phyloP scores from a whole-genome alignment of 2,329 filamentous ascomycete species.

The Teratosphaeria gauchensis region DNA sequence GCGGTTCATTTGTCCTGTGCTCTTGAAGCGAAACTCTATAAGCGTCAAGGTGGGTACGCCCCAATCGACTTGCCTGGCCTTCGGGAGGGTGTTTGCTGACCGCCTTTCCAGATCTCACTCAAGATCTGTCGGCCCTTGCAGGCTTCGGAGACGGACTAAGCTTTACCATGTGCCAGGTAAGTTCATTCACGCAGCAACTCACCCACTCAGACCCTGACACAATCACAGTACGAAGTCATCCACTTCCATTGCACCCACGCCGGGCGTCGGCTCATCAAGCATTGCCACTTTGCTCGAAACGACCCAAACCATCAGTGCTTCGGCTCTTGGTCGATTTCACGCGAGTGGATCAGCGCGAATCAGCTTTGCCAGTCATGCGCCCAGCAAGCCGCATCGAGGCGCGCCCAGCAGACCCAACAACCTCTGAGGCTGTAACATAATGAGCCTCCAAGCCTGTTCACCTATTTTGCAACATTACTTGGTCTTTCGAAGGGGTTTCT shows the following conservation, averaged over 20 bases:
- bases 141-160: not conserved
- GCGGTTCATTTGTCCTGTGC: constrained; percentile 4
- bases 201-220: not conserved
- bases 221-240: constrained; percentile 55
- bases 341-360: constrained; percentile 49
- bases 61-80: not conserved
- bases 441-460: not conserved
- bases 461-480: not conserved
- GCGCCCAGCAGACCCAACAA: constrained; percentile 18
- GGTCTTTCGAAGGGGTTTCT: constrained; percentile 1
- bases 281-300: constrained; percentile 68
- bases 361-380: constrained; percentile 40
- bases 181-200: not conserved
- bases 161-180: constrained; percentile 20
- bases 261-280: constrained; percentile 49
- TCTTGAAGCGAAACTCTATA: not conserved
- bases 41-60: not conserved
- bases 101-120: not conserved
- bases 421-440: not conserved
- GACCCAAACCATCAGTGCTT: constrained; percentile 61
- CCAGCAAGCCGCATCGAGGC: constrained; percentile 15
- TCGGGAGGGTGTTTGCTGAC: not conserved
- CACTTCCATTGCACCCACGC: constrained; percentile 56
- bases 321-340: constrained; percentile 53
- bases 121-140: not conserved